phyloP scores from a whole-genome alignment of 805 yeast genomes.

The Pichia paraexigua region DNA sequence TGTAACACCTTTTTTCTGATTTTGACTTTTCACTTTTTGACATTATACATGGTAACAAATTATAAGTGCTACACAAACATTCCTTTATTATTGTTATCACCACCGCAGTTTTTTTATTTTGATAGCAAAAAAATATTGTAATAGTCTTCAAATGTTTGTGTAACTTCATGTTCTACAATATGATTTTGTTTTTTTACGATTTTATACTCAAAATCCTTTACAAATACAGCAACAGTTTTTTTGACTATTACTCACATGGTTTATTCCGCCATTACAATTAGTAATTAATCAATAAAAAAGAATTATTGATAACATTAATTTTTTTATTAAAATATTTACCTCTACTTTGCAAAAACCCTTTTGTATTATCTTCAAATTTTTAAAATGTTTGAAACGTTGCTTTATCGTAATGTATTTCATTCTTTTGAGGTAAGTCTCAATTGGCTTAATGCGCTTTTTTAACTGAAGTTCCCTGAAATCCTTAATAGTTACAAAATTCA shows the following conservation, averaged over 20 bases:
- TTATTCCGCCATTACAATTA: background rate
- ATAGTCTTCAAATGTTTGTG: background rate
- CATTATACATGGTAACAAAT: background rate
- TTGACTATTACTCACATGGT: background rate
- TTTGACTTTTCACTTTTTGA: background rate
- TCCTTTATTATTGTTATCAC: too few species aligned
- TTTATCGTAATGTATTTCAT: background rate
- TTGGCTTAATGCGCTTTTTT: background rate
- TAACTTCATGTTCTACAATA: background rate
- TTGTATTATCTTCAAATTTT: background rate
- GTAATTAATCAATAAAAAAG: background rate
- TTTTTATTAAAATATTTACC: background rate
- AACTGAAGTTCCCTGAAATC: background rate
- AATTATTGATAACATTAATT: background rate
- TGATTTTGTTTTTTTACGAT: too few species aligned
- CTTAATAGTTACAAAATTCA: too few species aligned
- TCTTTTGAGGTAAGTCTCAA: too few species aligned
- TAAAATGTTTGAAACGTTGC: background rate
- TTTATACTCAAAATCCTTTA: background rate
- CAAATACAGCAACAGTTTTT: background rate
- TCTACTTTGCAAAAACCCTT: background rate
- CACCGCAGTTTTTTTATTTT: too few species aligned
- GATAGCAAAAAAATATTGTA: background rate
- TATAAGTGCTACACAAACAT: background rate
- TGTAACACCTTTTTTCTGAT: background rate